Evolutionary conservation across 306 rosid genomes (phyloP).

Genomic region (Vigna mungo): DNA sequence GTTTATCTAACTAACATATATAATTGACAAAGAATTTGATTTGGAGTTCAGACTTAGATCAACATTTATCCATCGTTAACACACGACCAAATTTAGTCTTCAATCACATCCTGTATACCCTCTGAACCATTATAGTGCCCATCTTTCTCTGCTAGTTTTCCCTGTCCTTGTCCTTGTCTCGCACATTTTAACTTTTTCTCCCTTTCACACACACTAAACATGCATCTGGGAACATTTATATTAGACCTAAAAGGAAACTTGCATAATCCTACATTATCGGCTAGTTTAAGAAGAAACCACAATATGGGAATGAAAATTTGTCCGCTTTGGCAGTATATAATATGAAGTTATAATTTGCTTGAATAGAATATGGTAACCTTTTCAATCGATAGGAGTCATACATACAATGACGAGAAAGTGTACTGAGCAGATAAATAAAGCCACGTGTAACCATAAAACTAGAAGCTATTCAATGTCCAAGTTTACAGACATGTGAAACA

Average conservation of each 20-base stretch:
- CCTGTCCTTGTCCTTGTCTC: background rate
- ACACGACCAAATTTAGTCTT: constrained; percentile 6
- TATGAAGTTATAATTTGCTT: constrained; percentile 19
- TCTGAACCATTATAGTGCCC: constrained; percentile 16
- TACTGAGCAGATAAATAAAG: constrained; percentile 10
- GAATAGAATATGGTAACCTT: background rate
- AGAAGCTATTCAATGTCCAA: background rate
- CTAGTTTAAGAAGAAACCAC: constrained; percentile 9
- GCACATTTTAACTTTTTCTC: background rate
- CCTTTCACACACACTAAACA: background rate
- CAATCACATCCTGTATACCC: background rate
- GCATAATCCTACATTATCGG: background rate
- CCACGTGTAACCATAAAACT: background rate
- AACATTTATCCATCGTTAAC: constrained; percentile 7
- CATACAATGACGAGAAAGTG: constrained; percentile 7
- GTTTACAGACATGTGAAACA: background rate
- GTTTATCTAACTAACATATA: background rate
- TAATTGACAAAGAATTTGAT: constrained; percentile 1
- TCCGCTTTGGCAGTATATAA: background rate
- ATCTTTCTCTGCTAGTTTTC: background rate
- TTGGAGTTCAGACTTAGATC: constrained; percentile 16
- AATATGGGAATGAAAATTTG: background rate
- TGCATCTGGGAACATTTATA: constrained; percentile 11
- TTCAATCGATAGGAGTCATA: background rate
- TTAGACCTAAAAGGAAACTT: background rate